phyloP scores from a whole-genome alignment of 2,329 filamentous ascomycete genomes.

The Tolypocladium cylindrosporum region DNA sequence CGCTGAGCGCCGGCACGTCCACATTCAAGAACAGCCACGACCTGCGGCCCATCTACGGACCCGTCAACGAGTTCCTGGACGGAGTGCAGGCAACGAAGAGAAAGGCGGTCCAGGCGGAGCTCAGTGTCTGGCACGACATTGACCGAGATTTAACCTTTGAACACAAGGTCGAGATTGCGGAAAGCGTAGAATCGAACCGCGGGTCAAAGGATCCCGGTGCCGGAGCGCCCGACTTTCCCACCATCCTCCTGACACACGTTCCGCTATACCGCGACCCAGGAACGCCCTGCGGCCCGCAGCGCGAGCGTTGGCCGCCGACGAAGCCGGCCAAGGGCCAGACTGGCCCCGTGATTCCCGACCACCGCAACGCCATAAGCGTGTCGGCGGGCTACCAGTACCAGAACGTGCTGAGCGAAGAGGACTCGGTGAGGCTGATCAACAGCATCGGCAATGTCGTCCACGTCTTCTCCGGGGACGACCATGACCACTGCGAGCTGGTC shows the following conservation, averaged over 20 bases:
- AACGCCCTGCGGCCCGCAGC: slow-evolving; percentile 77
- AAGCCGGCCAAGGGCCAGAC: slow-evolving; percentile 49
- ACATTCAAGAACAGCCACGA: slow-evolving; percentile 40
- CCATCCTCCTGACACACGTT: slow-evolving; percentile 83
- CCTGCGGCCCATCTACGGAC: slow-evolving; percentile 58
- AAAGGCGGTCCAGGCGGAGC: slow-evolving; percentile 57
- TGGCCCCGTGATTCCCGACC: slow-evolving; percentile 45
- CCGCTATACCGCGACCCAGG: slow-evolving; percentile 74
- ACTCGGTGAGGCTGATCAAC: slow-evolving; percentile 66
- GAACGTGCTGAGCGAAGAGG: slow-evolving; percentile 71
- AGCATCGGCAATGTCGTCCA: slow-evolving; percentile 74
- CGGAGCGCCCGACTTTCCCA: slow-evolving; percentile 58
- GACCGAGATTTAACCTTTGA: slow-evolving; percentile 42
- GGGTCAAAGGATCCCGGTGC: slow-evolving; percentile 28
- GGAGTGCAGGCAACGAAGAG: slow-evolving; percentile 54
- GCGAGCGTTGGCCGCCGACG: slow-evolving; percentile 73
- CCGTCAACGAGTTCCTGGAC: slow-evolving; percentile 67
- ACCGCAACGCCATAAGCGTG: slow-evolving; percentile 70
- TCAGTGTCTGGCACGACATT: slow-evolving; percentile 55
- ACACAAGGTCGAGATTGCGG: slow-evolving; percentile 49
- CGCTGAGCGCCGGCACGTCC: slow-evolving; percentile 62
- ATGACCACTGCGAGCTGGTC: slow-evolving; percentile 89
- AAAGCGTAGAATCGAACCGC: slow-evolving; percentile 27
- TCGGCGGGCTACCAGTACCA: slow-evolving; percentile 87
- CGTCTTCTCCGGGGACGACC: slow-evolving; percentile 92